Percentiles rank a stretch among this genome's conserved stretches.
Conservation (phyloP, 371 early-diverging fungal species). For the Funneliformis caledonium region DNA sequence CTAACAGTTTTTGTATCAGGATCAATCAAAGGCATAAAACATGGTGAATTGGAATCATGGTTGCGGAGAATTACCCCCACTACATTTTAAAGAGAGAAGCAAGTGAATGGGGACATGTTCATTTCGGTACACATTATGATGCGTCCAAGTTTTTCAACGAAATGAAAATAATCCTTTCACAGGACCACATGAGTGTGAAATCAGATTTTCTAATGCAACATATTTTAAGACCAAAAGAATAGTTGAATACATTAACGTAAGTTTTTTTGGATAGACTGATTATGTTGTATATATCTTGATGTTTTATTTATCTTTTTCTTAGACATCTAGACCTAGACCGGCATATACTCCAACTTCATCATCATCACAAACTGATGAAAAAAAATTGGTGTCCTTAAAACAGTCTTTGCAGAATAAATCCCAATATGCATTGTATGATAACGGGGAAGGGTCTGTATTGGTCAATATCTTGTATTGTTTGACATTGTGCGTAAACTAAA, state of each 20-base stretch:
- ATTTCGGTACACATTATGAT: constrained; percentile 13
- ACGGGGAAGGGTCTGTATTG: background rate
- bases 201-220: constrained; percentile 25
- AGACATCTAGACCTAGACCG: background rate
- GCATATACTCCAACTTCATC: background rate
- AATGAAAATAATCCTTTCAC: constrained; percentile 22
- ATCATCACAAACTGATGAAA: too few species aligned
- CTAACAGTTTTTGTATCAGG: too few species aligned
- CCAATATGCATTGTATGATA: background rate
- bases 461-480: constrained; percentile 24
- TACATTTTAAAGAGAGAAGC: too few species aligned
- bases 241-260: background rate
- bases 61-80: too few species aligned
- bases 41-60: too few species aligned
- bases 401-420: background rate
- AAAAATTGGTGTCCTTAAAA: background rate
- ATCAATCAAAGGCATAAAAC: too few species aligned
- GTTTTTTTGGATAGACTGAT: background rate
- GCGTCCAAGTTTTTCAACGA: constrained; percentile 17
- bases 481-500: constrained; percentile 1
- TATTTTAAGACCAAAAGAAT: constrained; percentile 8
- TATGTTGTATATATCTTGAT: background rate
- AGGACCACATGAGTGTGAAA: constrained; percentile 5
- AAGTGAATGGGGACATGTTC: background rate
- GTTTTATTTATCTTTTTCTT: background rate